These are phyloP conservation scores for Chimonanthus salicifolius DNA, from an alignment of 164 flowering plant genomes.

Conservation along the genomic window DNA sequence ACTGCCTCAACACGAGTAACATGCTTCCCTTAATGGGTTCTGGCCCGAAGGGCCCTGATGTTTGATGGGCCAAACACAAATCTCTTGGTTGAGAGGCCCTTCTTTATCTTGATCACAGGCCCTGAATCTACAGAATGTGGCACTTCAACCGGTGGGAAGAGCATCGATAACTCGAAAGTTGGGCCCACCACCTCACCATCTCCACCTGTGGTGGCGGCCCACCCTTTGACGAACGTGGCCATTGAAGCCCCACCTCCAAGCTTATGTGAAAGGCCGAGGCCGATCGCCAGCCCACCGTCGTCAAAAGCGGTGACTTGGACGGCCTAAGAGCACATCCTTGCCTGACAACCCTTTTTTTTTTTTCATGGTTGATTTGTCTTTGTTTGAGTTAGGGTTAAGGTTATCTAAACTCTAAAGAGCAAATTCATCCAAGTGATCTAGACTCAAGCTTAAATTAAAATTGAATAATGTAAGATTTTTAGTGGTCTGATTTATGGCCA, in stretches of 20 bases:
- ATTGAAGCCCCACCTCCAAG: slow-evolving; percentile 25
- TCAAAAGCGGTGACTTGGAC: slow-evolving; percentile 35
- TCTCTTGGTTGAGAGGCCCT: slow-evolving; percentile 13
- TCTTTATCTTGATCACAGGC: background rate
- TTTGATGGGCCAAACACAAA: slow-evolving; percentile 20
- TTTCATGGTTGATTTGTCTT: too few species aligned
- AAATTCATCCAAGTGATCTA: too few species aligned
- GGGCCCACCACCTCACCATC: slow-evolving; percentile 7
- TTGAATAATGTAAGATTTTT: too few species aligned
- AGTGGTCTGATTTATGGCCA: too few species aligned
- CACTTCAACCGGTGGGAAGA: slow-evolving; percentile 19
- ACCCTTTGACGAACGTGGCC: slow-evolving; percentile 22
- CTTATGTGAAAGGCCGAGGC: slow-evolving; percentile 32
- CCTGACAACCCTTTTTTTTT: background rate
- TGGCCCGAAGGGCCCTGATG: slow-evolving; percentile 13
- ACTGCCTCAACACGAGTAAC: slow-evolving; percentile 33
- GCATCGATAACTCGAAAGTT: slow-evolving; percentile 11
- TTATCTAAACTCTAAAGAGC: too few species aligned
- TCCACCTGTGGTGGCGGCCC: slow-evolving; percentile 27
- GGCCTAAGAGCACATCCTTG: slow-evolving; percentile 13
- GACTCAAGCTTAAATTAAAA: too few species aligned
- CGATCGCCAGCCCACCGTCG: slow-evolving; percentile 32
- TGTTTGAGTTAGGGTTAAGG: too few species aligned
- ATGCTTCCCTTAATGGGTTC: background rate
- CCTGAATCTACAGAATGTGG: background rate